A percentile compares a stretch with the other conserved stretches of the same genome.
These are phyloP conservation scores for Exophiala oligosperma DNA, from an alignment of 2,329 filamentous ascomycete species.

Conservation along the genomic window DNA sequence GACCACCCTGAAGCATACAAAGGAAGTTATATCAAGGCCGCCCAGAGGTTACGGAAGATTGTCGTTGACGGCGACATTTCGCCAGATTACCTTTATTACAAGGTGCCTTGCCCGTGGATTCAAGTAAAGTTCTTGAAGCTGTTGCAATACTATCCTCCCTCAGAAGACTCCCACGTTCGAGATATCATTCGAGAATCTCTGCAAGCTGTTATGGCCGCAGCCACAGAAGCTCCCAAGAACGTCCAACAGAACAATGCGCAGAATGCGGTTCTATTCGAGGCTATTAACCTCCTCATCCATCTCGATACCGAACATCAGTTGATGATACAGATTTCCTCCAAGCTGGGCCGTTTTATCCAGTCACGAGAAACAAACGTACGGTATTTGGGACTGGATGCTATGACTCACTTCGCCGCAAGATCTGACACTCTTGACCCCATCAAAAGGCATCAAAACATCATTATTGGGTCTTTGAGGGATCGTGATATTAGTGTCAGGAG, in stretches of 20 bases:
- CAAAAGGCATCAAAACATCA: slow-evolving; percentile 96
- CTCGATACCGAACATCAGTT: slow-evolving; percentile 90
- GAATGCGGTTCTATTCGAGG: slow-evolving; percentile 96
- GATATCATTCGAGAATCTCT: slow-evolving; percentile 89
- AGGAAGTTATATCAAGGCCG: slow-evolving; percentile 91
- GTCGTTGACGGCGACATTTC: slow-evolving; percentile 87
- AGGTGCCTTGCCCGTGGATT: slow-evolving; percentile 98
- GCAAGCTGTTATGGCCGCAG: slow-evolving; percentile 85
- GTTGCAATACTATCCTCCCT: slow-evolving; percentile 94
- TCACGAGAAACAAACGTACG: slow-evolving; percentile 96
- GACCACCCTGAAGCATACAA: slow-evolving; percentile 94
- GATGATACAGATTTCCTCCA: slow-evolving; percentile 92
- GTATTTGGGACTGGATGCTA: slow-evolving; percentile 92
- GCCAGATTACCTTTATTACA: slow-evolving; percentile 95
- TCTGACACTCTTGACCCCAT: slow-evolving; percentile 94
- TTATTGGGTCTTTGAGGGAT: slow-evolving; percentile 89
- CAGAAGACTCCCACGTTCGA: slow-evolving; percentile 89
- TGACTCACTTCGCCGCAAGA: slow-evolving; percentile 94
- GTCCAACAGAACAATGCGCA: slow-evolving; percentile 99
- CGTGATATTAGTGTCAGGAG: slow-evolving; percentile 95
- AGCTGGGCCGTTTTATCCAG: slow-evolving; percentile 92
- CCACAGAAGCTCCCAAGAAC: slow-evolving; percentile 93
- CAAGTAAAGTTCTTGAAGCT: slow-evolving; percentile 91
- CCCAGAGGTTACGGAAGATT: slow-evolving; percentile 82
- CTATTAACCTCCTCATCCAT: slow-evolving; percentile 97